Evolutionary conservation across 805 yeast genomes (phyloP).

Genomic region (Metschnikowia sp.): DNA sequence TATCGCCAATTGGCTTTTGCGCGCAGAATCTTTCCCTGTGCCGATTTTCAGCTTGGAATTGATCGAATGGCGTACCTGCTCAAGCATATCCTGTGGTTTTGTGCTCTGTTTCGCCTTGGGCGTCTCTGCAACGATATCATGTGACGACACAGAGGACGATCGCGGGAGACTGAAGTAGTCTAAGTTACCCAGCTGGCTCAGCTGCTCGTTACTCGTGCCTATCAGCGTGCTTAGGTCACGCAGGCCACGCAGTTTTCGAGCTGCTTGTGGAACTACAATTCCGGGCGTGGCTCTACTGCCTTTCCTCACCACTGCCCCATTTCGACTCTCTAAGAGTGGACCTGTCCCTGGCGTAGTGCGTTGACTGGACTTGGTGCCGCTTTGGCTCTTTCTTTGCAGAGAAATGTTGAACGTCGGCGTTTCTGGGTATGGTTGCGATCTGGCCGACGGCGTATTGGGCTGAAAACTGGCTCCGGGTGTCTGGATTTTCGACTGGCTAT

Average conservation of each 20-base stretch:
- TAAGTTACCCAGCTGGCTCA: background rate
- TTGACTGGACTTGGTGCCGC: background rate
- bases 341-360: background rate
- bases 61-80: conserved; percentile 28
- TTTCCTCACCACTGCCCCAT: background rate
- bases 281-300: background rate
- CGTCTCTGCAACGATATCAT: conserved; percentile 1
- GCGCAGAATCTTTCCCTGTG: conserved; percentile 15
- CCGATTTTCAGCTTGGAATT: conserved; percentile 25
- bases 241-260: background rate
- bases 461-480: background rate
- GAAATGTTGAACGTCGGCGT: background rate
- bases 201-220: background rate
- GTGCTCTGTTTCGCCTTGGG: conserved; percentile 9
- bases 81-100: conserved; percentile 30
- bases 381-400: background rate
- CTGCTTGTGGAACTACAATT: background rate
- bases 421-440: background rate
- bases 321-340: background rate
- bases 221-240: background rate
- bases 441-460: background rate
- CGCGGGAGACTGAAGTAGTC: conserved; percentile 9
- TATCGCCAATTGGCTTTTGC: conserved; percentile 23
- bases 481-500: background rate
- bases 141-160: background rate